Base-by-base conservation (phyloP, 257 asterid species). In the Plantago ovata region DNA sequence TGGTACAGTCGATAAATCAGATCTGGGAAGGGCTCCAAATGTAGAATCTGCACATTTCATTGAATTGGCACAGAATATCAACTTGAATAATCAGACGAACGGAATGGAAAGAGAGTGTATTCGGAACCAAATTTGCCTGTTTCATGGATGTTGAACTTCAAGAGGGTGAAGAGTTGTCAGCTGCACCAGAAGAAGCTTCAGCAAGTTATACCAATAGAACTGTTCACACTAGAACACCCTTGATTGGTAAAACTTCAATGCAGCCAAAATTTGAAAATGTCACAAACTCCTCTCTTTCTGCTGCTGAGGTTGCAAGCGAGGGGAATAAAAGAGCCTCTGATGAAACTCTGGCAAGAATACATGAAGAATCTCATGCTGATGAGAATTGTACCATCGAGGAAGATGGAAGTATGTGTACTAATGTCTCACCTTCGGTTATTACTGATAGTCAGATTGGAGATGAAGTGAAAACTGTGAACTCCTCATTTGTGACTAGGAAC, bases 251-350 rank as follows among this genome's bases (percentile, higher is more conserved):
- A 51, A 13, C 16, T 62, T 14, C 45, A 10, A 13, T 60, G 43
- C 55, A 53, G 47, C 63, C 54, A 41, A 63, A 53, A 53, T 43
- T 50, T 59, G 11, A 13, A 52, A 11, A 64, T 13, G 14, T 9
- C 14, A 65, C 57, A 47, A 21, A 63, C 23, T 61, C 68, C 44
- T 22, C 64, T 15, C 19, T 50, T 36, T 61, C 79, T 51, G 80
- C 52, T 66, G 69, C 62, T 74, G 77, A 61, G 60, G 66, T 47
- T 75, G 76, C 61, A 56, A 53, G 46, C 66, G 38, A 44, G 41
- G 74, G 63, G 51, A 13, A 60, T 58, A 47, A 56, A 46, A 38
- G 22, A 15, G 53, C 38, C 64, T 28, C 69, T 14, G 38, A 47
- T 5, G 72, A 57, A 47, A 9, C 46, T 62, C 40, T 45, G 20